Base-by-base conservation (phyloP, 371 early-diverging fungal genomes). In the Rozella allomycis region DNA sequence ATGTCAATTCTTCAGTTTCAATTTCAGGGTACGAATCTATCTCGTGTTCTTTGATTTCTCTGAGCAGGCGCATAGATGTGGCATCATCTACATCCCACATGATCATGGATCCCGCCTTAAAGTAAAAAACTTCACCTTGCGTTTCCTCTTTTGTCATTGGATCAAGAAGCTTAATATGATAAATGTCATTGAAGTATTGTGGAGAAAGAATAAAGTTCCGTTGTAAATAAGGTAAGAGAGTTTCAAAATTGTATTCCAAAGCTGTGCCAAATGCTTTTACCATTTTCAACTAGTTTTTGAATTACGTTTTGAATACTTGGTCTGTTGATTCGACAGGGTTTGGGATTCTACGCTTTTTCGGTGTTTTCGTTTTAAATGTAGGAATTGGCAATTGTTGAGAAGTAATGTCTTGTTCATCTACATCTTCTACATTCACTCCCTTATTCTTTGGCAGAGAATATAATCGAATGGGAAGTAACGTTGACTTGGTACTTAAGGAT, bases 1-100 rank as follows among this genome's bases (percentile, higher is more conserved):
- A 63, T 25, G 49, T 43, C 26, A 56, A 56, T 37, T 45, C 49
- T 42, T 63, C 64, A 1, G 44, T 45, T 41, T 58, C 60, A 18
- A 40, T 25, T 1, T 18, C 28, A 2, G 12, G 20, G 34, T 57
- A 57, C 25, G 26, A 17, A 16, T 33, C 38, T 11, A 44, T 16
- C 31, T 50, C 25, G 42, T 47, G 18, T 26, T 31, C 30, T 25
- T 44, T 47, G 12, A 57, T 38, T 20, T 39, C 29, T 10, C 30
- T 22, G 23, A 52, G 30, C 16, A 64, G 31, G 28, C 35, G 25
- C 26, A 35, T 42, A 31, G 44, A 52, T 40, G 56, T 43, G 7
- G 13, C 31, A 22, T 46, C 52, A 7, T 42, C 40, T 1, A 54
- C 50, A 16, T 58, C 58, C 60, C 60, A 65, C 2, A 54, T 50